A percentile compares a stretch with the other conserved stretches of the same genome.
These are phyloP conservation scores for Colletotrichum tabaci DNA, from an alignment of 2,329 filamentous ascomycete genomes.

Conservation along the genomic window DNA sequence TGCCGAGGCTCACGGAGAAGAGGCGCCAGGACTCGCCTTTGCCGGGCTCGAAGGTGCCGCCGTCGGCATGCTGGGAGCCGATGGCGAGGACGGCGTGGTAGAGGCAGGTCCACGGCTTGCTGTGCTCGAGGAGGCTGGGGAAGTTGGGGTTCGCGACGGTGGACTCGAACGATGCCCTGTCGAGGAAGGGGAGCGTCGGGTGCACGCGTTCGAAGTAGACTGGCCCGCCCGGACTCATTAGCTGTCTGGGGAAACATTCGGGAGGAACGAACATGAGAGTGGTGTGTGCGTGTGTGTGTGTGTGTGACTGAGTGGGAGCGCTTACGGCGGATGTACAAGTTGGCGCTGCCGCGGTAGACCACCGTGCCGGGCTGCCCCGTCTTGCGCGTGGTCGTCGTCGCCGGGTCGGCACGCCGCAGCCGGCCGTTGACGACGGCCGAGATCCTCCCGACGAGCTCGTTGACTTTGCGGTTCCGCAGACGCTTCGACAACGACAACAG, in stretches of 20 bases:
- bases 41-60: conserved; percentile 56
- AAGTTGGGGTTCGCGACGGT: conserved; percentile 49
- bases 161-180: conserved; percentile 53
- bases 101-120: conserved; percentile 54
- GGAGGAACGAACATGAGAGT: background rate
- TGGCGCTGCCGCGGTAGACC: conserved; percentile 15
- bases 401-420: conserved; percentile 31
- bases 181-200: conserved; percentile 58
- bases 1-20: conserved; percentile 54
- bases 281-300: too few relatives aligned
- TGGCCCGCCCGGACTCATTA: conserved; percentile 17
- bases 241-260: too few relatives aligned
- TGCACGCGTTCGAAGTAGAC: conserved; percentile 58
- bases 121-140: conserved; percentile 45
- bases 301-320: too few relatives aligned
- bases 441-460: conserved; percentile 49
- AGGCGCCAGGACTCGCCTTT: conserved; percentile 57
- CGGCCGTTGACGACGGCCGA: conserved; percentile 45
- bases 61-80: conserved; percentile 53
- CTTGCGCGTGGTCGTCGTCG: conserved; percentile 10
- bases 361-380: conserved; percentile 13
- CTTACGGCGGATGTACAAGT: conserved; percentile 38
- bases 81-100: conserved; percentile 57
- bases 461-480: conserved; percentile 49
- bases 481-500: conserved; percentile 48